Percentiles rank a stretch among this genome's conserved stretches.
Conservation (phyloP, 2,329 filamentous ascomycete genomes). For the Chaetomium sp. region DNA sequence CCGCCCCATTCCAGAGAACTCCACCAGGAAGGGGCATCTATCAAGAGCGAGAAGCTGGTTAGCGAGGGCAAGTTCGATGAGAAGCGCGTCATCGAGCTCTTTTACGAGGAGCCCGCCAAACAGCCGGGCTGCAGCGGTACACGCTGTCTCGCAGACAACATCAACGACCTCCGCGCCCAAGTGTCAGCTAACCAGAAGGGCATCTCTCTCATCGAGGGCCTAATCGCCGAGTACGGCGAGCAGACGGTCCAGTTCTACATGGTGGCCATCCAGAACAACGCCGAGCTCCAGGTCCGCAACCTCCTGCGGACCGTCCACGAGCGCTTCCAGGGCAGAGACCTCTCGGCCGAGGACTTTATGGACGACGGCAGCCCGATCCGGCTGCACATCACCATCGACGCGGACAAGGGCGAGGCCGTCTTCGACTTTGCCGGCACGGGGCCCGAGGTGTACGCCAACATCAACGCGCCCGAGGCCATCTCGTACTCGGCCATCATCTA, state of each 20-base stretch:
- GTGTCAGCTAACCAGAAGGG: conserved; percentile 86
- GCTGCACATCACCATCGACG: conserved; percentile 74
- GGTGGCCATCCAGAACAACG: conserved; percentile 79
- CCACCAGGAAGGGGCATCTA: conserved; percentile 65
- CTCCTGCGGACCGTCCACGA: conserved; percentile 72
- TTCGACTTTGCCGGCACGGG: conserved; percentile 79
- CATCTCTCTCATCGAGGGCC: conserved; percentile 71
- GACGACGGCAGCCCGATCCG: conserved; percentile 81
- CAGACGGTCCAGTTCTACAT: conserved; percentile 82
- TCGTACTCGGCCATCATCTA: conserved; percentile 84
- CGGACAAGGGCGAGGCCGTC: conserved; percentile 70
- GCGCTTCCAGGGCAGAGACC: conserved; percentile 68
- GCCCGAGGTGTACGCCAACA: conserved; percentile 73
- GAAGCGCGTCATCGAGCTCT: conserved; percentile 68
- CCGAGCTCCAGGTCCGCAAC: conserved; percentile 72
- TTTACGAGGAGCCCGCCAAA: conserved; percentile 72
- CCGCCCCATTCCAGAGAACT: conserved; percentile 71
- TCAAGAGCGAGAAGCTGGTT: conserved; percentile 71
- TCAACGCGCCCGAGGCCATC: conserved; percentile 76
- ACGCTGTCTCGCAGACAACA: conserved; percentile 76
- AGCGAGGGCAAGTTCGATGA: conserved; percentile 79
- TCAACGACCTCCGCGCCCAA: conserved; percentile 85
- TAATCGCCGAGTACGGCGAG: conserved; percentile 78
- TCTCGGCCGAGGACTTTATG: conserved; percentile 80
- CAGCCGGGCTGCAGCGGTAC: conserved; percentile 78